Base-by-base conservation (phyloP, 2,329 filamentous ascomycete genomes). In the Parastagonospora nodorum region DNA sequence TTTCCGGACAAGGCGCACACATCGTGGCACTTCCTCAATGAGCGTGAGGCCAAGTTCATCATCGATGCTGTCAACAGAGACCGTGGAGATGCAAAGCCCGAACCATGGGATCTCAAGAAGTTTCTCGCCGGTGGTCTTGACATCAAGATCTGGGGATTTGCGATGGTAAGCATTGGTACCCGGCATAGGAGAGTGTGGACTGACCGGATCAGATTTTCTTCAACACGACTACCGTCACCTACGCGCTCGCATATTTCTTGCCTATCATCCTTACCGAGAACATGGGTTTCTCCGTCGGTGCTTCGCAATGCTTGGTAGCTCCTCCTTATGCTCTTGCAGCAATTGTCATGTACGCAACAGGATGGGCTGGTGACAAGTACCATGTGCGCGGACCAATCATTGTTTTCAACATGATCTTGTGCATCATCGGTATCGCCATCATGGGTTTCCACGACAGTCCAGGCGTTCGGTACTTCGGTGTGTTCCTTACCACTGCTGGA, bases 221-320 rank as follows among this genome's bases (percentile, higher is more conserved):
- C 75, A 84, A 84, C 71, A 83, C 84, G 2, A 91, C 89, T 0
- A 89, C 88, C 9, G 82, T 89, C 43, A 82, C 82, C 1, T 94
- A 94, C 68, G 85, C 89, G 0, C 82, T 94, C 8, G 87, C 88
- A 2, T 93, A 89, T 72, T 93, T 92, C 67, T 75, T 92, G 4
- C 89, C 90, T 6, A 84, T 92, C 63, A 89, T 94, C 61, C 83
- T 95, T 5, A 66, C 67, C 8, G 58, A 74, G 19, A 80, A 80
- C 14, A 83, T 92, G 78, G 82, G 83, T 11, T 92, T 90, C 76
- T 77, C 73, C 40, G 77, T 87, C 5, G 86, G 80, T 7, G 77
- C 77, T 42, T 78, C 88, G 0, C 88, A 91, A 72, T 90, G 88
- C 66, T 83, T 92, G 4, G 80, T 87, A 4, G 88, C 89, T 0